phyloP scores from a whole-genome alignment of 73 alveolate species.

The Paramecium primaurelia region DNA sequence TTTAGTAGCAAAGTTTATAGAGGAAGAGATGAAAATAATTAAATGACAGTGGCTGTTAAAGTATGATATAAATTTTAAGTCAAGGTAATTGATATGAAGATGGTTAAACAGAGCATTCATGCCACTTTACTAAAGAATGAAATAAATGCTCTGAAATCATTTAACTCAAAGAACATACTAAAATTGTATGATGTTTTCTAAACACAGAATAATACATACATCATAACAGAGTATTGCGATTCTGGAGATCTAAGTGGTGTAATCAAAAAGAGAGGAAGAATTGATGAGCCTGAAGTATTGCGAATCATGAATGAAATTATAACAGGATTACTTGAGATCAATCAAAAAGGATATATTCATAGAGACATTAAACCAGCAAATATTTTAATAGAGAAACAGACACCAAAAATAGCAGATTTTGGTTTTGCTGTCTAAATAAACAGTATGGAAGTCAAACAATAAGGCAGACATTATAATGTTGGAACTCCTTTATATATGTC shows the following conservation, averaged over 20 bases:
- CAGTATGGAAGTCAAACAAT: conserved; percentile 37
- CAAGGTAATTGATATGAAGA: conserved; percentile 62
- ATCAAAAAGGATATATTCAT: conserved; percentile 54
- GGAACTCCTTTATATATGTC: conserved; percentile 87
- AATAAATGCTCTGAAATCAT: conserved; percentile 56
- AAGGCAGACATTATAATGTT: conserved; percentile 69
- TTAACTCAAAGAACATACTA: conserved; percentile 13
- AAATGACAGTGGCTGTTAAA: conserved; percentile 56
- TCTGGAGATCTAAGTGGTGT: conserved; percentile 56
- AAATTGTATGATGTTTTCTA: conserved; percentile 57
- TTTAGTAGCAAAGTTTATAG: conserved; percentile 56
- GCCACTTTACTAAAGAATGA: conserved; percentile 55
- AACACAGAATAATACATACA: conserved; percentile 57
- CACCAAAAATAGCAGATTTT: conserved; percentile 63
- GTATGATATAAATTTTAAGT: background rate
- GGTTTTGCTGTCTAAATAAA: conserved; percentile 55
- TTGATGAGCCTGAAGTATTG: conserved; percentile 44
- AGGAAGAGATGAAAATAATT: conserved; percentile 56
- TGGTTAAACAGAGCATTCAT: conserved; percentile 49
- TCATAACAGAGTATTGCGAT: conserved; percentile 62
- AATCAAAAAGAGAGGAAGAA: conserved; percentile 38
- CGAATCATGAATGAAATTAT: conserved; percentile 42
- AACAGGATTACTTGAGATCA: conserved; percentile 37
- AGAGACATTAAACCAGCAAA: conserved; percentile 68
- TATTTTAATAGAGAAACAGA: conserved; percentile 45